Evolutionary conservation across 768 basidiomycete genomes (phyloP).

Genomic region (Lactarius tabidus): DNA sequence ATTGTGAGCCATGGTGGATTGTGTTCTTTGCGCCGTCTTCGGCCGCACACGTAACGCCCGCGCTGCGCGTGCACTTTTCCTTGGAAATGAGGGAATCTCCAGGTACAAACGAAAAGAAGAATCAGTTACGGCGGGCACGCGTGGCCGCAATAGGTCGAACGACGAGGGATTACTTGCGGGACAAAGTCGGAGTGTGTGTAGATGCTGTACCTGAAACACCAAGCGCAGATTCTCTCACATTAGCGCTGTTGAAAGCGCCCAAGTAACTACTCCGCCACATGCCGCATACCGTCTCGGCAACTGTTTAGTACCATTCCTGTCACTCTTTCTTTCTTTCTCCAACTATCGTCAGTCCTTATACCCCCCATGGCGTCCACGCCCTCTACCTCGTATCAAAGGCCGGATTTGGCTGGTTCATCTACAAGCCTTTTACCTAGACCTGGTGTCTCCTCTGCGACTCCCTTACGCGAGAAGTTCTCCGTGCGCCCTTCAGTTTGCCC

Average conservation of each 20-base stretch:
- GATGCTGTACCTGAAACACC: constrained; percentile 55
- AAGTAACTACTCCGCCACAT: neutral
- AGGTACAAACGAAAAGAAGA: neutral
- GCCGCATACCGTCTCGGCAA: neutral
- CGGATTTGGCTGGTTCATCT: constrained; percentile 19
- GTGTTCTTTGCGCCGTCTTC: constrained; percentile 74
- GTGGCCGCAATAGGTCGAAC: constrained; percentile 70
- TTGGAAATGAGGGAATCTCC: constrained; percentile 28
- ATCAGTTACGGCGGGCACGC: constrained; percentile 10
- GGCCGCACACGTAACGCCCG: constrained; percentile 52
- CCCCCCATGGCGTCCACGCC: constrained; percentile 1
- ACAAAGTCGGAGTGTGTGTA: constrained; percentile 45
- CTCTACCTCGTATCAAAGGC: constrained; percentile 16
- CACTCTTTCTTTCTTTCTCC: neutral
- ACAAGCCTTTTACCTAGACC: constrained; percentile 18
- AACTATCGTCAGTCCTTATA: neutral
- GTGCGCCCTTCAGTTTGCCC: constrained; percentile 3
- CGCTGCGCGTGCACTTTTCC: constrained; percentile 43
- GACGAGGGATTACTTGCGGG: constrained; percentile 48
- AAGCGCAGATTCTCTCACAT: constrained; percentile 46
- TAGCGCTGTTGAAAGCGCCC: constrained; percentile 27
- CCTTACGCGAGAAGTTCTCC: neutral
- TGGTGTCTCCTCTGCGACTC: neutral
- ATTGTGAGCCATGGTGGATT: constrained; percentile 53
- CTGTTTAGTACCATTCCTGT: neutral